These are phyloP conservation scores for Aspergillus baeticus DNA, from an alignment of 495 filamentous ascomycete species.

Conservation along the genomic window DNA sequence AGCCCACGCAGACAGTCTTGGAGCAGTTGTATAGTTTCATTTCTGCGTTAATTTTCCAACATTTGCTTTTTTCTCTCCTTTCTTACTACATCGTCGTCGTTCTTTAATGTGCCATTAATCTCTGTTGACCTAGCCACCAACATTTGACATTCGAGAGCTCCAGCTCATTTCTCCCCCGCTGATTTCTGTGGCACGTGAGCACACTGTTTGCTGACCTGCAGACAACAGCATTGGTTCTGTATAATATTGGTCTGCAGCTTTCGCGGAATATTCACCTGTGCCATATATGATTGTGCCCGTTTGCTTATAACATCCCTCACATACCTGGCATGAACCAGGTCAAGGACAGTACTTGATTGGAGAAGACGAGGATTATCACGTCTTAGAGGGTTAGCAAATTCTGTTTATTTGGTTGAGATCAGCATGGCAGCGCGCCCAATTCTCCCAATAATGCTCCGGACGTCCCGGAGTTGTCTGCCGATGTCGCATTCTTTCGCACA, in stretches of 20 bases:
- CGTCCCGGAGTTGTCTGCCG: constrained; percentile 9
- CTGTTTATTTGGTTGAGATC: background rate
- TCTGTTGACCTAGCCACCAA: background rate
- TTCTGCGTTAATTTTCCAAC: background rate
- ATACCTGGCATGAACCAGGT: constrained; percentile 2
- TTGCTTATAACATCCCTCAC: background rate
- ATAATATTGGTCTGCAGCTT: background rate
- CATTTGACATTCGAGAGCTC: background rate
- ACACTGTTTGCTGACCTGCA: background rate
- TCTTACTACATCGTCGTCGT: background rate
- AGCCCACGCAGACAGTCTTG: background rate
- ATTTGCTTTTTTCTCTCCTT: background rate
- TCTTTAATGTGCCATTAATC: background rate
- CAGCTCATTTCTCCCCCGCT: background rate
- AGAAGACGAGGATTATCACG: background rate
- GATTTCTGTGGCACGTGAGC: constrained; percentile 6
- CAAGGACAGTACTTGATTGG: background rate
- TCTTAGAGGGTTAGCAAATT: background rate
- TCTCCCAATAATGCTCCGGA: constrained; percentile 5
- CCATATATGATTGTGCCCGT: background rate
- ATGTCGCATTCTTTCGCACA: background rate
- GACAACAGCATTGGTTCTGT: background rate
- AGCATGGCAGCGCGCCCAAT: constrained; percentile 15
- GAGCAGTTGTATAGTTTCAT: constrained; percentile 10
- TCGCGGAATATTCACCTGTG: background rate